Percentiles rank a stretch among this genome's conserved stretches.
Evolutionary conservation across 2,329 filamentous ascomycete species (phyloP).

Genomic region (Curvularia sp.): DNA sequence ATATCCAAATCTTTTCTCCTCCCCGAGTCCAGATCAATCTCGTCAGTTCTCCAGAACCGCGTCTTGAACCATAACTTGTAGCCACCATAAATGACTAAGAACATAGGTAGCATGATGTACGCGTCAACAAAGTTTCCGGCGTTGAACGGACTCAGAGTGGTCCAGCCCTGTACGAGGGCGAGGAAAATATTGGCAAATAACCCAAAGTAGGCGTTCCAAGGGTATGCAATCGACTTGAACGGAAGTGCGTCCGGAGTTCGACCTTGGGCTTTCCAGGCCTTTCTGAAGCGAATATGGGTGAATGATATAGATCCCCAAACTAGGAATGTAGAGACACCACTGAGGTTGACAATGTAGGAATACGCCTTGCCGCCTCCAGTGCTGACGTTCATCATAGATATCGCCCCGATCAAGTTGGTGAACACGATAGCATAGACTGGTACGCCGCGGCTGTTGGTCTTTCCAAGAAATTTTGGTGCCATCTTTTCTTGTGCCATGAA

Average conservation of each 20-base stretch:
- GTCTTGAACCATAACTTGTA: conserved; percentile 57
- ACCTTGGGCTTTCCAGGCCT: conserved; percentile 60
- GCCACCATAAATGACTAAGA: conserved; percentile 54
- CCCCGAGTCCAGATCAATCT: conserved; percentile 51
- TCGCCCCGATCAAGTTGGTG: conserved; percentile 72
- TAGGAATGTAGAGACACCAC: conserved; percentile 73
- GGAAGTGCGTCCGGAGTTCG: conserved; percentile 54
- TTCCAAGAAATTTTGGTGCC: conserved; percentile 72
- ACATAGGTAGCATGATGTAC: conserved; percentile 61
- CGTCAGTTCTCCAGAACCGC: conserved; percentile 41
- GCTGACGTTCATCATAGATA: conserved; percentile 78
- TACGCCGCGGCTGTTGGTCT: conserved; percentile 69
- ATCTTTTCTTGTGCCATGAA: conserved; percentile 78
- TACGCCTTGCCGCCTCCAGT: conserved; percentile 72
- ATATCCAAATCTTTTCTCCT: conserved; percentile 48
- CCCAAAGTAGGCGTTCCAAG: conserved; percentile 60
- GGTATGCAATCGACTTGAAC: conserved; percentile 57
- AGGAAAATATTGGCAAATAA: conserved; percentile 59
- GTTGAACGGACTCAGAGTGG: conserved; percentile 60
- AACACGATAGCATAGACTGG: conserved; percentile 68
- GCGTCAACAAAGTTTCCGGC: conserved; percentile 60
- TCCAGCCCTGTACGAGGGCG: conserved; percentile 61
- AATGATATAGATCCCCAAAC: conserved; percentile 75
- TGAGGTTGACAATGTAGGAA: conserved; percentile 72
- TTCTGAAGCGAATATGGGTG: conserved; percentile 74